Conservation (phyloP, 371 early-diverging fungal species). For the Smittium mucronatum region DNA sequence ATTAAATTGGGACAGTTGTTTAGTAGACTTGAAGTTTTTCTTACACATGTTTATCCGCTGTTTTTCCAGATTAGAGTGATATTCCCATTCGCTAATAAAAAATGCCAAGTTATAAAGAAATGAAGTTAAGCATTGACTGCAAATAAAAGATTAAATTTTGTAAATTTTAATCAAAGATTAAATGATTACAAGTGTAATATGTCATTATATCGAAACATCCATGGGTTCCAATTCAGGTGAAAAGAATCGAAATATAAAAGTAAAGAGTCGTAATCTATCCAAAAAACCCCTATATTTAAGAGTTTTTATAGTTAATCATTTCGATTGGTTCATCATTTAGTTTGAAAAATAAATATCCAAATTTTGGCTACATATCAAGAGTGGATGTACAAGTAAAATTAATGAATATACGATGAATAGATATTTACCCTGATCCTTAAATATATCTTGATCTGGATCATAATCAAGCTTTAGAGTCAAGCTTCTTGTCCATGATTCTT, state of each 20-base stretch:
- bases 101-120: no score
- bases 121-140: no score
- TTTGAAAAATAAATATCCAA: no score
- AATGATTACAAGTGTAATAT: constrained; percentile 38
- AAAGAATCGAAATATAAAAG: constrained; percentile 64
- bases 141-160: no score
- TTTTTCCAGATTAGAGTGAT: no score
- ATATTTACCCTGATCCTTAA: constrained; percentile 46
- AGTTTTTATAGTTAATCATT: constrained; percentile 15
- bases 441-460: constrained; percentile 49
- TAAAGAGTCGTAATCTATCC: constrained; percentile 75
- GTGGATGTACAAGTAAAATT: no score
- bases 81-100: no score
- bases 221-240: constrained; percentile 82
- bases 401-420: constrained; percentile 11
- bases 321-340: background rate
- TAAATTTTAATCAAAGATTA: no score
- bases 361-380: no score
- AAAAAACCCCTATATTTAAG: constrained; percentile 41
- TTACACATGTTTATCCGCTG: no score
- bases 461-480: constrained; percentile 49
- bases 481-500: constrained; percentile 52
- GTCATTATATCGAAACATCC: constrained; percentile 45
- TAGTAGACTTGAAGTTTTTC: no score
- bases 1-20: constrained; percentile 35